Evolutionary conservation across 1,284 basidiomycete species (phyloP).

Genomic region (Somion occarium): DNA sequence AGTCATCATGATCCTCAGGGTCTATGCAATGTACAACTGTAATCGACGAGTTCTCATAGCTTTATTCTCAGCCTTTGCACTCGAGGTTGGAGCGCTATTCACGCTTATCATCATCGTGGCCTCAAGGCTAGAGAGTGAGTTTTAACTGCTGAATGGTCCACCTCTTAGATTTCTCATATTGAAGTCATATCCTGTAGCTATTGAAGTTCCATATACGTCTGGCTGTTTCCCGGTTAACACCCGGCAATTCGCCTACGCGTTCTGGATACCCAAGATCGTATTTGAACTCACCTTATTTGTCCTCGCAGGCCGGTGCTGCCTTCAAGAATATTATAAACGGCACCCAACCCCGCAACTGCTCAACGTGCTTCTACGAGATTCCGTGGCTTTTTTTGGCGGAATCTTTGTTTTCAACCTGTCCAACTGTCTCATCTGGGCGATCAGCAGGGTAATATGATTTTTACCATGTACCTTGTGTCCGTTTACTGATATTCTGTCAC

Average conservation of each 20-base stretch:
- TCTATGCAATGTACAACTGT: constrained; percentile 3
- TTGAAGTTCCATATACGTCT: background rate
- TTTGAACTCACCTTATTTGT: constrained; percentile 1
- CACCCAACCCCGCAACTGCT: background rate
- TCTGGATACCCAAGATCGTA: background rate
- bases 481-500: background rate
- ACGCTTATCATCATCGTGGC: too few relatives aligned
- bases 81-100: background rate
- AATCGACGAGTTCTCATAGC: background rate
- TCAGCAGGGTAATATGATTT: background rate
- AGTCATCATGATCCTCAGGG: constrained; percentile 1
- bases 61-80: background rate
- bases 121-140: too few relatives aligned
- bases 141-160: too few relatives aligned
- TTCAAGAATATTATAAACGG: background rate
- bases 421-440: constrained; percentile 4
- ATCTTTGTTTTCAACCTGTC: background rate
- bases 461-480: background rate
- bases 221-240: background rate
- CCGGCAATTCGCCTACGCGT: background rate
- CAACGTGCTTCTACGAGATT: background rate
- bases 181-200: too few relatives aligned
- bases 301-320: background rate
- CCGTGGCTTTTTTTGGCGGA: background rate
- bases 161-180: too few relatives aligned